Percentiles rank a stretch among this genome's conserved stretches.
These are phyloP conservation scores for Pseudogymnoascus sp. DNA, from an alignment of 2,329 filamentous ascomycete genomes.

Conservation along the genomic window DNA sequence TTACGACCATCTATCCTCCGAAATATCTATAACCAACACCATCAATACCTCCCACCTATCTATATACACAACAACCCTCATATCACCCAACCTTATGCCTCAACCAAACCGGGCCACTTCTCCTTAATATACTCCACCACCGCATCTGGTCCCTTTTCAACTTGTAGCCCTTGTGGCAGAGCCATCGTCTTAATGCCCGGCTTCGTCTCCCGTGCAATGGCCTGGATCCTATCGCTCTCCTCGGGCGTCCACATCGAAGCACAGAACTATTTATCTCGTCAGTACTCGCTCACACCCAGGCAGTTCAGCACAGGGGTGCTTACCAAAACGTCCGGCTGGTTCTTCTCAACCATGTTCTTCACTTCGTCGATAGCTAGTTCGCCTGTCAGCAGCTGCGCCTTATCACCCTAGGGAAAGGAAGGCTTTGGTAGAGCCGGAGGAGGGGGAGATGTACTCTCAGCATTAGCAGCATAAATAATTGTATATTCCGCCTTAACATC, in stretches of 20 bases:
- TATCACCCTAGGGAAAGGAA: not conserved
- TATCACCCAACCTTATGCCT: not conserved
- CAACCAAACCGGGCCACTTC: conserved; percentile 20
- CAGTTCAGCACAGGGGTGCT: conserved; percentile 10
- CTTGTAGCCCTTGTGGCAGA: conserved; percentile 45
- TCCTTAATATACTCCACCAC: conserved; percentile 44
- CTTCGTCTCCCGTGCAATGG: conserved; percentile 34
- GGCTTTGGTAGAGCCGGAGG: not conserved
- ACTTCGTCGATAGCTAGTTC: conserved; percentile 46
- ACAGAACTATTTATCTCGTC: conserved; percentile 39
- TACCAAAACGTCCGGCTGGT: conserved; percentile 48
- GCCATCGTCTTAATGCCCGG: conserved; percentile 43
- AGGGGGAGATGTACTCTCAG: conserved; percentile 37
- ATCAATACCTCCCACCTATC: not conserved
- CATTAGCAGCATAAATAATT: conserved; percentile 55
- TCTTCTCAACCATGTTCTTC: conserved; percentile 39
- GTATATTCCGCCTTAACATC: conserved; percentile 54
- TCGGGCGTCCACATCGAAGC: conserved; percentile 47
- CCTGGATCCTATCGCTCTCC: conserved; percentile 37
- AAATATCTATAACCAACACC: not conserved
- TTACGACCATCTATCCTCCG: not conserved
- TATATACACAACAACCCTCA: not conserved
- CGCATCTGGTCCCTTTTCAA: conserved; percentile 43
- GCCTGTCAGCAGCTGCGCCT: not conserved
- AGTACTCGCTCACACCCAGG: not conserved